These are phyloP conservation scores for Saksenaea oblongispora DNA, from an alignment of 371 early-diverging fungal genomes.

Conservation along the genomic window DNA sequence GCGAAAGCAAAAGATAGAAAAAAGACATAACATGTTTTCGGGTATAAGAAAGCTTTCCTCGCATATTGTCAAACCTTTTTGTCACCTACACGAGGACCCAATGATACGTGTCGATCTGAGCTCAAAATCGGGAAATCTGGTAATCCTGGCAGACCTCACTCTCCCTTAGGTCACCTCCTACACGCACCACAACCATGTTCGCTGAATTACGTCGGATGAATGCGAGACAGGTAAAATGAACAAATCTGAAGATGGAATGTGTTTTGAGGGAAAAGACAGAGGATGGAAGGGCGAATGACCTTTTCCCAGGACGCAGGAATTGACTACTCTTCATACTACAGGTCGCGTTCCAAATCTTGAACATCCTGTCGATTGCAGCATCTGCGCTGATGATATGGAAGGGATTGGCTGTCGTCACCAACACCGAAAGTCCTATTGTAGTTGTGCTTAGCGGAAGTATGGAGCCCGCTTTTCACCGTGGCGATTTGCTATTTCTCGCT, in stretches of 20 bases:
- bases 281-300: neutral
- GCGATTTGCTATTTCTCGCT: constrained; percentile 94
- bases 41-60: too few species aligned
- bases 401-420: constrained; percentile 78
- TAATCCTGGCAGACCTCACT: too few species aligned
- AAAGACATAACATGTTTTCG: too few species aligned
- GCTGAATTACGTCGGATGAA: constrained; percentile 52
- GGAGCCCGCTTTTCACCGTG: constrained; percentile 98
- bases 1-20: too few species aligned
- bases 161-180: too few species aligned
- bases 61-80: too few species aligned
- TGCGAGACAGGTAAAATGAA: constrained; percentile 37
- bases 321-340: neutral
- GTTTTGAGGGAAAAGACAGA: neutral
- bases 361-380: constrained; percentile 81
- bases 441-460: constrained; percentile 99
- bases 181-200: constrained; percentile 32
- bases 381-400: constrained; percentile 99
- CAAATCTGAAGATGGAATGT: neutral
- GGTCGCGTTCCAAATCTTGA: constrained; percentile 73
- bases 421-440: constrained; percentile 97
- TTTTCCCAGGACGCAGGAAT: neutral
- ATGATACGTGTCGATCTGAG: too few species aligned
- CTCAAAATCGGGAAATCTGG: too few species aligned
- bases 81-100: too few species aligned